Base-by-base conservation (phyloP, 2,329 filamentous ascomycete genomes). In the Fusarium lateritium region DNA sequence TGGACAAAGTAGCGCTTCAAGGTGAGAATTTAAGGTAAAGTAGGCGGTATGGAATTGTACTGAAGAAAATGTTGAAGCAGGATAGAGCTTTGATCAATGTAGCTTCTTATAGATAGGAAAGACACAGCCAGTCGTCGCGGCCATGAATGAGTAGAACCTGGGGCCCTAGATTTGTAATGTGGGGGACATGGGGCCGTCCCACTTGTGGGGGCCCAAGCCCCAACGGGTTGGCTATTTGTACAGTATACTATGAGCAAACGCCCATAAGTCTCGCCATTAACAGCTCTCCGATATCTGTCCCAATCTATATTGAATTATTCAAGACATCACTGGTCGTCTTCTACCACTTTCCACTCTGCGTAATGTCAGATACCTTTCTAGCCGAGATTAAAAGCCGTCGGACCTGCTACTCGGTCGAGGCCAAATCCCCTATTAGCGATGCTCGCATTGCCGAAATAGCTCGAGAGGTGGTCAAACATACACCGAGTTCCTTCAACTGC, bases 401-500 rank as follows among this genome's bases (percentile, higher is more conserved):
- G 39, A 63, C 60, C 13, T 44, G 24, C 11, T 63, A 59, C 49
- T 63, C 60, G 11, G 22, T 63, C 14, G 55, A 63, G 47, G 60
- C 55, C 9, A 59, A 45, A 21, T 63, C 60, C 9, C 60, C 55
- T 8, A 28, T 59, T 10, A 59, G 43, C 14, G 60, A 63, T 34
- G 24, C 15, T 7, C 60, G 60, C 7, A 59, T 63, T 10, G 8
- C 28, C 31, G 60, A 63, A 17, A 63, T 59, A 42, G 60, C 60
- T 28, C 38, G 38, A 5, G 60, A 63, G 17, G 60, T 63, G 43
- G 31, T 21, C 8, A 54, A 54, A n/a, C 60, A 63, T 24, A 59
- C 60, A 11, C 60, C 60, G 2, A 63, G 60, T 22, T 63, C 60
- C 3, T 67, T 65, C 14, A 67, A 67, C 34, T 67, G 60, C 11